phyloP scores from a whole-genome alignment of 352 stramenopile genomes.

The Phytophthora tentaculata region DNA sequence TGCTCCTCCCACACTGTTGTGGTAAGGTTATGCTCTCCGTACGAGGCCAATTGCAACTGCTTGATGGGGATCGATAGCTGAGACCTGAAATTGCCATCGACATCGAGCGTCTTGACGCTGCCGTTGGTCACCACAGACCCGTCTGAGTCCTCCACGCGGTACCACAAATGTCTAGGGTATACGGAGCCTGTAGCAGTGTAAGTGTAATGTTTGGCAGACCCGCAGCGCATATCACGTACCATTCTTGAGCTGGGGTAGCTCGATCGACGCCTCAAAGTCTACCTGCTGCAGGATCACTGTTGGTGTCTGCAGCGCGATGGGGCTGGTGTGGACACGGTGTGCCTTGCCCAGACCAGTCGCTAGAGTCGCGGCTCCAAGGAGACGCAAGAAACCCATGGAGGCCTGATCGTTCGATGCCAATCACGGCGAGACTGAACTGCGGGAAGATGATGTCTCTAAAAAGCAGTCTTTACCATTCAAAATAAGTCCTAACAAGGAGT shows the following conservation, averaged over 20 bases:
- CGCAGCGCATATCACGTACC: slow-evolving; percentile 38
- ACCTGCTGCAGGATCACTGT: slow-evolving; percentile 79
- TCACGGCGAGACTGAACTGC: slow-evolving; percentile 5
- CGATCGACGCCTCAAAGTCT: slow-evolving; percentile 67
- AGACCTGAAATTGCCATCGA: slow-evolving; percentile 68
- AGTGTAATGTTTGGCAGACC: background rate
- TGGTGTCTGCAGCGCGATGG: slow-evolving; percentile 43
- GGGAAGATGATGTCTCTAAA: background rate
- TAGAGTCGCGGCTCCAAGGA: slow-evolving; percentile 14
- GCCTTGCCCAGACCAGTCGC: slow-evolving; percentile 9
- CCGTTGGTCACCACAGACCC: slow-evolving; percentile 62
- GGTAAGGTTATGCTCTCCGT: slow-evolving; percentile 60
- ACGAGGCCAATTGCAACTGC: slow-evolving; percentile 50
- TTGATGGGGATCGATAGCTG: slow-evolving; percentile 47
- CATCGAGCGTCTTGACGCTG: slow-evolving; percentile 68
- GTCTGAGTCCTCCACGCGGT: slow-evolving; percentile 56
- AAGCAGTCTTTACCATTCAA: no score
- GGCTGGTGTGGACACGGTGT: slow-evolving; percentile 8
- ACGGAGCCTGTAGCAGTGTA: slow-evolving; percentile 52
- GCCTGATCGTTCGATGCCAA: slow-evolving; percentile 13
- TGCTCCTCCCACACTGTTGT: slow-evolving; percentile 50
- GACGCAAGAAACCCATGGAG: slow-evolving; percentile 23
- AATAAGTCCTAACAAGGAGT: no score
- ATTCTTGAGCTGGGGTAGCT: slow-evolving; percentile 78
- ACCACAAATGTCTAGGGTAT: slow-evolving; percentile 68